These are phyloP conservation scores for Penicillium sp. DNA, from an alignment of 2,329 filamentous ascomycete genomes.

Conservation along the genomic window DNA sequence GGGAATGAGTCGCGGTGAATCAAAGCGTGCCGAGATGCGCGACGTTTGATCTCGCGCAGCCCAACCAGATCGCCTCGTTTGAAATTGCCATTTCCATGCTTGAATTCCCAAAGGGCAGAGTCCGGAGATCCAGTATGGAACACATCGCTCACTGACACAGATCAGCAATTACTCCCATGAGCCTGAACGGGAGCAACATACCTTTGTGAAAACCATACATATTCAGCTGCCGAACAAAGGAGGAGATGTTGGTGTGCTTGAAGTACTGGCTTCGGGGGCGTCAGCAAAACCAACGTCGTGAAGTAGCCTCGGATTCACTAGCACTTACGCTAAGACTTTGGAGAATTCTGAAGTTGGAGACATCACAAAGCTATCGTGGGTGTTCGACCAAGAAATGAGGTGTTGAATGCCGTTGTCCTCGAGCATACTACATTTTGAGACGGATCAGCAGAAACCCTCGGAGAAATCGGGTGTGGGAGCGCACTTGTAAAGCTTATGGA, in stretches of 20 bases:
- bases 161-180: conserved; percentile 10
- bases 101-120: conserved; percentile 96
- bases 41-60: conserved; percentile 89
- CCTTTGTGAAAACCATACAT: conserved; percentile 99
- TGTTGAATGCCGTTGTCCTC: conserved; percentile 92
- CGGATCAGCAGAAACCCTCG: neutral
- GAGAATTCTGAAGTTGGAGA: conserved; percentile 96
- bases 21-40: conserved; percentile 87
- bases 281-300: conserved; percentile 21
- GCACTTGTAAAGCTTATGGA: conserved; percentile 98
- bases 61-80: conserved; percentile 91
- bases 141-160: conserved; percentile 80
- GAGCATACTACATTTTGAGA: conserved; percentile 69
- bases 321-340: conserved; percentile 88
- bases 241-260: conserved; percentile 98
- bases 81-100: conserved; percentile 95
- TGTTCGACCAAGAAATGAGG: conserved; percentile 91
- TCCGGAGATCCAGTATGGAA: conserved; percentile 95
- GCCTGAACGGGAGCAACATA: conserved; percentile 40
- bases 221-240: conserved; percentile 94
- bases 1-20: conserved; percentile 90
- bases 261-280: conserved; percentile 78
- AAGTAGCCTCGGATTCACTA: neutral
- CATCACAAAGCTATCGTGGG: conserved; percentile 98
- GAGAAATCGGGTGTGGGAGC: conserved; percentile 29